These are phyloP conservation scores for Atalantia buxifolia DNA, from an alignment of 345 rosid genomes.

Conservation along the genomic window DNA sequence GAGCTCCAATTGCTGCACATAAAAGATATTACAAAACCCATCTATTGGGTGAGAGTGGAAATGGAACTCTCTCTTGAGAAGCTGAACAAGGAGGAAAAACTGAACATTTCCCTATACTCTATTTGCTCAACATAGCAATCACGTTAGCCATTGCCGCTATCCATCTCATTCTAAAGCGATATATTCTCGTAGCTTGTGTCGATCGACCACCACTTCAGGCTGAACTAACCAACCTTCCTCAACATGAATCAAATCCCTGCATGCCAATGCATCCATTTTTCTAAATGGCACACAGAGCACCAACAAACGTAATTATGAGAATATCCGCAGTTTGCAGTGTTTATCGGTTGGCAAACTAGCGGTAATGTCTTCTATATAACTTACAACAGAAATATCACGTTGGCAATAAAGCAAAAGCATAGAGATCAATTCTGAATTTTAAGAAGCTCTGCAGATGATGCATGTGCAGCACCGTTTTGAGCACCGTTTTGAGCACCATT, in stretches of 20 bases:
- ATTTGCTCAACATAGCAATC: background rate
- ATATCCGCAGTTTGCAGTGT: background rate
- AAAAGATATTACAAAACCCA: background rate
- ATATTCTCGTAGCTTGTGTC: background rate
- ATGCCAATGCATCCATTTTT: background rate
- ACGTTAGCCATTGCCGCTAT: background rate
- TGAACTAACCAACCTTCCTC: background rate
- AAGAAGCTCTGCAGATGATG: conserved; percentile 14
- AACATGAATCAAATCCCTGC: background rate
- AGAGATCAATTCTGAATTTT: conserved; percentile 13
- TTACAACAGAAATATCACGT: too few relatives aligned
- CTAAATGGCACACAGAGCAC: background rate
- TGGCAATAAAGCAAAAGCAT: background rate
- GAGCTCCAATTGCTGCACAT: background rate
- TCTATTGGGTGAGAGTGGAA: background rate
- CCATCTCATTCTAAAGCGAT: background rate
- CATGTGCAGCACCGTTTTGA: conserved; percentile 18
- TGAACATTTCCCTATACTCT: background rate
- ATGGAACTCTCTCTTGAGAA: background rate
- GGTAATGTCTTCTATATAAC: too few relatives aligned
- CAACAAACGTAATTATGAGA: background rate
- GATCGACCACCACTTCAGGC: background rate
- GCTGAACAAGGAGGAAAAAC: background rate
- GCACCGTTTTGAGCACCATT: conserved; percentile 20
- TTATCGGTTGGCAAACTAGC: background rate